Conservation (phyloP, 805 yeast genomes). For the Barnettozyma vustinii region DNA sequence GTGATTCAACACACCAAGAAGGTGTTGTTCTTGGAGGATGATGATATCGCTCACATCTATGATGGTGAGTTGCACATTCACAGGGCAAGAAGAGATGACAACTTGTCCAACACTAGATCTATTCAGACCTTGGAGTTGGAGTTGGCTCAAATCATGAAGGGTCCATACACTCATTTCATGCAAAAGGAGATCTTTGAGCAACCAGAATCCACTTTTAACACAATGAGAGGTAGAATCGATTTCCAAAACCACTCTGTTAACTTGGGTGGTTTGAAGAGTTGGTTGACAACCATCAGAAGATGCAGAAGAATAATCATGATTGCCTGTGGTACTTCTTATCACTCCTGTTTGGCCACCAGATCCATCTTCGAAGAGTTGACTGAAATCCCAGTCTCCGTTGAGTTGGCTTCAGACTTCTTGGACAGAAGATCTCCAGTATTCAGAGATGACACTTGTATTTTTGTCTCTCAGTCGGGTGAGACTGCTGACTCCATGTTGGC, state of each 20-base stretch:
- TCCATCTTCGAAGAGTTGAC: slow-evolving; percentile 94
- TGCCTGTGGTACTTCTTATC: slow-evolving; percentile 99
- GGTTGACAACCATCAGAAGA: slow-evolving; percentile 83
- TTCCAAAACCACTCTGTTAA: slow-evolving; percentile 72
- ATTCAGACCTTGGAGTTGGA: slow-evolving; percentile 97
- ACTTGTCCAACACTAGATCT: slow-evolving; percentile 89
- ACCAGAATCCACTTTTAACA: slow-evolving; percentile 96
- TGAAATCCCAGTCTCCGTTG: slow-evolving; percentile 89
- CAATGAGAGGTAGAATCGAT: slow-evolving; percentile 99
- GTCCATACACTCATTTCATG: slow-evolving; percentile 94
- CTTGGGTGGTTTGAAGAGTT: slow-evolving; percentile 85
- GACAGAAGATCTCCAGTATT: slow-evolving; percentile 96
- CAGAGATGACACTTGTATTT: slow-evolving; percentile 95
- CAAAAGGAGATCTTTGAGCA: slow-evolving; percentile 98
- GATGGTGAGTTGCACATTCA: slow-evolving; percentile 98
- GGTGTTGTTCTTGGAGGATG: slow-evolving; percentile 94
- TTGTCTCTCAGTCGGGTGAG: slow-evolving; percentile 98
- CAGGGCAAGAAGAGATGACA: slow-evolving; percentile 84
- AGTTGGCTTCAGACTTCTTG: slow-evolving; percentile 89
- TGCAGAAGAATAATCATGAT: slow-evolving; percentile 95
- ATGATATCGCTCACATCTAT: slow-evolving; percentile 96
- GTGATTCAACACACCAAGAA: slow-evolving; percentile 96
- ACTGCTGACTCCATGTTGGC: slow-evolving; percentile 97
- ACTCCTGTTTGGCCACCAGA: slow-evolving; percentile 96
- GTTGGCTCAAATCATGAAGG: slow-evolving; percentile 97